Conservation (phyloP, 768 basidiomycete species). For the Boletus rubescentipes region DNA sequence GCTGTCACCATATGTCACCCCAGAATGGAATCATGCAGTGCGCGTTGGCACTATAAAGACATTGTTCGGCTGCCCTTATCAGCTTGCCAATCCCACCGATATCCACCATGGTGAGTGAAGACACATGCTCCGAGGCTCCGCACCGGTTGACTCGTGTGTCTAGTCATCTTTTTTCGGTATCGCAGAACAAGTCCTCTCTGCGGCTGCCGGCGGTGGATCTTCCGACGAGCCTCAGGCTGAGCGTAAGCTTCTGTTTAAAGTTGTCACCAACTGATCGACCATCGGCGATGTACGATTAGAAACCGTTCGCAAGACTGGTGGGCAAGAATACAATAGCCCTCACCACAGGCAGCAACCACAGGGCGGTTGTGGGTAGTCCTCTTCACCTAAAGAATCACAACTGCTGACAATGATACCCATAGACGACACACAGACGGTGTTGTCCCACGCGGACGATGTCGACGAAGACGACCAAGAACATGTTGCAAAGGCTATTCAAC, state of each 20-base stretch:
- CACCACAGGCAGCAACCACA: slow-evolving; percentile 38
- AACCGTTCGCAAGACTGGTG: slow-evolving; percentile 56
- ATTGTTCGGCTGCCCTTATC: slow-evolving; percentile 11
- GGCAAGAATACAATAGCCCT: slow-evolving; percentile 60
- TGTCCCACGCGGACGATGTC: slow-evolving; percentile 44
- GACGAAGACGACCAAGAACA: slow-evolving; percentile 7
- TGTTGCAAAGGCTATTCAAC: slow-evolving; percentile 18
- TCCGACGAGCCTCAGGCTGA: slow-evolving; percentile 5
- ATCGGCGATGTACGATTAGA: slow-evolving; percentile 31
- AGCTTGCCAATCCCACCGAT: slow-evolving; percentile 7
- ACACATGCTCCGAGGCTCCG: too few relatives aligned
- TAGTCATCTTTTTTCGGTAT: slow-evolving; percentile 69
- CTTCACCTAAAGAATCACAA: slow-evolving; percentile 7
- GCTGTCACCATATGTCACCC: slow-evolving; percentile 21
- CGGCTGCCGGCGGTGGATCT: slow-evolving; percentile 36
- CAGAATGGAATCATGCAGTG: slow-evolving; percentile 25
- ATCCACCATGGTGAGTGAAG: slow-evolving; percentile 25
- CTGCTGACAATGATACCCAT: not conserved
- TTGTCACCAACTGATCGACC: slow-evolving; percentile 11
- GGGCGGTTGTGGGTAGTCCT: slow-evolving; percentile 24
- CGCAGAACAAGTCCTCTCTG: slow-evolving; percentile 63
- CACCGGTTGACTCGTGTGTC: not conserved
- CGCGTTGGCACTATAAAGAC: not conserved
- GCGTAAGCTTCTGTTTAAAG: slow-evolving; percentile 2
- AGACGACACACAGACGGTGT: slow-evolving; percentile 68